Conservation (phyloP, 108 stramenopile species). For the Pseudonitzschia multiseries region DNA sequence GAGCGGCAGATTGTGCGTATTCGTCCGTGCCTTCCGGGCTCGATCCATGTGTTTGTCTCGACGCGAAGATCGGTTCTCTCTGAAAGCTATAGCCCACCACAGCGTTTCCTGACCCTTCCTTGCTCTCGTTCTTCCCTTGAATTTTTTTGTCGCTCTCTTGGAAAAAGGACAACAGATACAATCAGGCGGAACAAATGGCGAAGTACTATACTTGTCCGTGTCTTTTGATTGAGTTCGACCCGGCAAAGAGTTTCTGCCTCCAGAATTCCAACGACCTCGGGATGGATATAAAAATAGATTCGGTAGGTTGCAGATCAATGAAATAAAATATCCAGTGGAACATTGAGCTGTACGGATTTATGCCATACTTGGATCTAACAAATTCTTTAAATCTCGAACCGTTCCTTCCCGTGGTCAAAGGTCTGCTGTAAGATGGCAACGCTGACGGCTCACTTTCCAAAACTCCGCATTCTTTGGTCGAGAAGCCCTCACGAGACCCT, state of each 20-base stretch:
- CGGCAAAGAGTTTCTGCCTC: constrained; percentile 86
- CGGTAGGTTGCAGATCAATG: constrained; percentile 29
- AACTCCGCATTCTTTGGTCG: constrained; percentile 92
- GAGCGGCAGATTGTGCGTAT: constrained; percentile 84
- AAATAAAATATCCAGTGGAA: background rate
- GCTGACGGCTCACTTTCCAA: constrained; percentile 88
- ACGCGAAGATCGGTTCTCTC: no score
- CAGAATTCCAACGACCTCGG: constrained; percentile 80
- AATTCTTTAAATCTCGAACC: background rate
- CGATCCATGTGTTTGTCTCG: background rate
- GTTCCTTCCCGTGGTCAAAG: background rate
- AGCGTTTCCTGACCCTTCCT: background rate
- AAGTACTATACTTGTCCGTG: constrained; percentile 89
- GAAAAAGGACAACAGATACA: constrained; percentile 12
- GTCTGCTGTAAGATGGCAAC: constrained; percentile 81
- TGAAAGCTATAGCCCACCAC: no score
- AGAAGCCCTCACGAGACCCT: constrained; percentile 92
- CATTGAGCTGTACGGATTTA: background rate
- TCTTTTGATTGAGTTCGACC: constrained; percentile 94
- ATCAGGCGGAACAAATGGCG: constrained; percentile 92
- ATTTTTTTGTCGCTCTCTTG: background rate
- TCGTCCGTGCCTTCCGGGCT: background rate
- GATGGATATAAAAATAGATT: constrained; percentile 78
- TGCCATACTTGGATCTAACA: background rate
- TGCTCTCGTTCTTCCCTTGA: background rate